A percentile compares a stretch with the other conserved stretches of the same genome.
These are phyloP conservation scores for Coelastrella sp. DNA, from an alignment of 139 green algal species.

Conservation along the genomic window DNA sequence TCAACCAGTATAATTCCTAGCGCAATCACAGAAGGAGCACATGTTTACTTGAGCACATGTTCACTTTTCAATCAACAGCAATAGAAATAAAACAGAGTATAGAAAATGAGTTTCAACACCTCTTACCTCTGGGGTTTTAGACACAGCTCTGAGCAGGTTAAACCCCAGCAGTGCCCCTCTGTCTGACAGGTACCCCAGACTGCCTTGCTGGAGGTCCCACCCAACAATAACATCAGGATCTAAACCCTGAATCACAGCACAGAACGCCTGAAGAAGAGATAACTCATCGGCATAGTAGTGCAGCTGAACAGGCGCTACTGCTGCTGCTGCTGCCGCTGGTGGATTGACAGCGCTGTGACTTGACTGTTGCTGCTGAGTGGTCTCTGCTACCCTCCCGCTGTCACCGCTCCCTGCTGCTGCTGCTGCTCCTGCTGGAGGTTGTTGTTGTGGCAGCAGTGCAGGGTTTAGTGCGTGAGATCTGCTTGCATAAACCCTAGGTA, in stretches of 20 bases:
- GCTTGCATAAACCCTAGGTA: neutral
- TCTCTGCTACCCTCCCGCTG: neutral
- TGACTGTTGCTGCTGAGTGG: too few relatives aligned
- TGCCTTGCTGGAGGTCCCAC: constrained; percentile 89
- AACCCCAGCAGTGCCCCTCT: constrained; percentile 49
- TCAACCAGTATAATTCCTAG: too few relatives aligned
- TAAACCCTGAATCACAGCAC: constrained; percentile 51
- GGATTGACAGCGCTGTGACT: neutral
- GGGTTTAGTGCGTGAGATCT: too few relatives aligned
- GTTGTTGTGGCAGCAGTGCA: neutral
- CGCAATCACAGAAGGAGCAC: too few relatives aligned
- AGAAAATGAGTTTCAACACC: too few relatives aligned
- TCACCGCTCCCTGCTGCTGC: constrained; percentile 33
- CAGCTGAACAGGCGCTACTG: constrained; percentile 25
- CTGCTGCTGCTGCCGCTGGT: constrained; percentile 26
- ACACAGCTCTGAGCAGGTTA: constrained; percentile 41
- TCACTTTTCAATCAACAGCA: neutral
- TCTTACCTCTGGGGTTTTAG: constrained; percentile 42
- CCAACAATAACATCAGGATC: constrained; percentile 96
- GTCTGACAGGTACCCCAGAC: constrained; percentile 92
- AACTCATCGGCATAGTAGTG: constrained; percentile 36
- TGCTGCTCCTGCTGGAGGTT: constrained; percentile 23
- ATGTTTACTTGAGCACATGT: neutral
- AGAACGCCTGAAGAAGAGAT: constrained; percentile 29
- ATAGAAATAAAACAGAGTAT: too few relatives aligned